Conservation (phyloP, 1,284 basidiomycete species). For the Papiliotrema fonsecae region DNA sequence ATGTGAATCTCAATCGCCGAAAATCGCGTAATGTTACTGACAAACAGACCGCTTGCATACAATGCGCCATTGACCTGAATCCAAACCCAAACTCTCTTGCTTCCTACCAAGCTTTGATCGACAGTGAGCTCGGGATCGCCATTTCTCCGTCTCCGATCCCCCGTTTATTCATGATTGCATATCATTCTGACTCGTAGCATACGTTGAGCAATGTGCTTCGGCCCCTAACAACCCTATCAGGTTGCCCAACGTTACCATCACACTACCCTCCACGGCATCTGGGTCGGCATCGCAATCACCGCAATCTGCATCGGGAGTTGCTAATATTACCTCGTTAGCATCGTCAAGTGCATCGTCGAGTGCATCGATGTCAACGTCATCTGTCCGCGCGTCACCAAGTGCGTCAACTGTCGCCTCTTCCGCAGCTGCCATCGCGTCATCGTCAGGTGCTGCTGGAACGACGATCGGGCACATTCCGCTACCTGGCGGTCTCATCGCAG, state of each 20-base stretch:
- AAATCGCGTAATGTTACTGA: neutral
- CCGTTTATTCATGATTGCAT: too few relatives aligned
- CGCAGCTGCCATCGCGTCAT: neutral
- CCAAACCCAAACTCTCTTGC: neutral
- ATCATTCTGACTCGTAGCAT: slow-evolving; percentile 4
- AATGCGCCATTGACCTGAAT: slow-evolving; percentile 12
- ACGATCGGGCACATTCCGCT: neutral
- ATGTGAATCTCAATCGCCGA: neutral
- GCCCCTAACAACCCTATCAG: slow-evolving; percentile 8
- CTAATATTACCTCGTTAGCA: neutral
- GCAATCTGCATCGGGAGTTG: neutral
- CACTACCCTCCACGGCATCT: slow-evolving; percentile 6
- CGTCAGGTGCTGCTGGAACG: neutral
- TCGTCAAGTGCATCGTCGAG: neutral
- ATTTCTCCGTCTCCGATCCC: neutral
- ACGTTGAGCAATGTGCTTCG: slow-evolving; percentile 13
- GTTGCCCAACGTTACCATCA: slow-evolving; percentile 13
- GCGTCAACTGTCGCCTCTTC: neutral
- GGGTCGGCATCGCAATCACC: neutral
- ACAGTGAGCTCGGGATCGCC: slow-evolving; percentile 8
- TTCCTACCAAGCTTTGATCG: slow-evolving; percentile 9
- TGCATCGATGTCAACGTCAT: neutral
- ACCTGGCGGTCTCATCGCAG: neutral
- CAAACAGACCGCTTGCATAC: slow-evolving; percentile 3
- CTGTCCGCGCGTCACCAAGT: neutral